Evolutionary conservation across 805 yeast species (phyloP).

Genomic region (Pichia sporocuriosa): DNA sequence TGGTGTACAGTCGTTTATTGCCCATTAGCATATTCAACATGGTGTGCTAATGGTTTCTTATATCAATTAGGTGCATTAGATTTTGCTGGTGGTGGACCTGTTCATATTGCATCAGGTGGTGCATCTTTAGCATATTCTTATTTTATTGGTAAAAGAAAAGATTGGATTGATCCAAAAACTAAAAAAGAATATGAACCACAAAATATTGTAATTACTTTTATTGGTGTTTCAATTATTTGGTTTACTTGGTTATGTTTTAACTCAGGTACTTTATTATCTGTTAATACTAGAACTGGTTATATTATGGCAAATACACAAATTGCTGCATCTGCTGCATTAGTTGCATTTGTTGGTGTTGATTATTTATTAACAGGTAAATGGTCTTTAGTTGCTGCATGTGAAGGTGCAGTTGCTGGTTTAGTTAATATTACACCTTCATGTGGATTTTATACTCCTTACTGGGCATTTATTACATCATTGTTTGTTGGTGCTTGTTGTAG

Average conservation of each 20-base stretch:
- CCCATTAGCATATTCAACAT: conserved; percentile 41
- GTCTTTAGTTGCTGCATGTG: conserved; percentile 38
- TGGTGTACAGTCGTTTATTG: conserved; percentile 41
- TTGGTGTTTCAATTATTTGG: conserved; percentile 42
- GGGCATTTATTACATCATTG: conserved; percentile 37
- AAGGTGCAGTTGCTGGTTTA: conserved; percentile 40
- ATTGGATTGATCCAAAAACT: conserved; percentile 27
- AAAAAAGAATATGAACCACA: conserved; percentile 30
- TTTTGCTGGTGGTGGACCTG: conserved; percentile 47
- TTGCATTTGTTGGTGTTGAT: conserved; percentile 40
- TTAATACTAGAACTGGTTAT: conserved; percentile 38
- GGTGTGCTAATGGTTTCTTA: conserved; percentile 41
- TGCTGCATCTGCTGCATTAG: conserved; percentile 43
- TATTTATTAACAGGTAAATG: conserved; percentile 34
- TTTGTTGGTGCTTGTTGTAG: conserved; percentile 36
- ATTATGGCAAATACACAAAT: conserved; percentile 44
- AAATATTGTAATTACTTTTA: conserved; percentile 32
- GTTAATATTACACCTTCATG: conserved; percentile 43
- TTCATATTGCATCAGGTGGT: conserved; percentile 39
- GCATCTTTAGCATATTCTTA: conserved; percentile 38
- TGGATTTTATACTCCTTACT: conserved; percentile 41
- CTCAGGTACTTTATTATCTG: conserved; percentile 37
- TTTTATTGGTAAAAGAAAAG: conserved; percentile 37
- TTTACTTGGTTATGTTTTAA: conserved; percentile 46
- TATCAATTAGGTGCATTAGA: conserved; percentile 38